phyloP scores from a whole-genome alignment of 208 protist species.

The Trypanosoma platydactyli region DNA sequence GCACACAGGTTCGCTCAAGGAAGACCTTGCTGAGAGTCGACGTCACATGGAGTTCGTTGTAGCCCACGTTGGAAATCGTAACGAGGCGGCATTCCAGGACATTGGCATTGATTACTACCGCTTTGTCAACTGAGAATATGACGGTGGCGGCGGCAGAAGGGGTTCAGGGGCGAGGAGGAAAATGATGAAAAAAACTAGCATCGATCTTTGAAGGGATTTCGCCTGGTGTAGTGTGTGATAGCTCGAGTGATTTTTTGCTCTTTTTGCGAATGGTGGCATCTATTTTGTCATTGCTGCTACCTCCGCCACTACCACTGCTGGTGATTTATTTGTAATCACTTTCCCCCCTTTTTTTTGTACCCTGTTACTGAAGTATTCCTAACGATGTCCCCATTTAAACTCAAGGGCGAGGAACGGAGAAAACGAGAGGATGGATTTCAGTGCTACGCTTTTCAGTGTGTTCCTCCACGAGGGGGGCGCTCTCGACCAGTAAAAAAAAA shows the following conservation, averaged over 20 bases:
- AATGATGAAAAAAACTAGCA: not conserved
- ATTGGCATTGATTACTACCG: slow-evolving; percentile 91
- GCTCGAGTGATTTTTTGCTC: too few species aligned
- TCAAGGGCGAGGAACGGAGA: not conserved
- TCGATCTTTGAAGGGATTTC: too few species aligned
- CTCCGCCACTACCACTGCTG: too few species aligned
- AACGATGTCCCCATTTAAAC: too few species aligned
- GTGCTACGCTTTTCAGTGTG: not conserved
- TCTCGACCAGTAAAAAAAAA: too few species aligned
- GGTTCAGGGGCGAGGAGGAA: not conserved
- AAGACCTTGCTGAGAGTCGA: slow-evolving; percentile 51
- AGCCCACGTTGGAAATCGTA: slow-evolving; percentile 70
- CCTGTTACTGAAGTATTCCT: too few species aligned
- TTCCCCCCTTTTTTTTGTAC: too few species aligned
- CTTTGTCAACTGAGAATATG: slow-evolving; percentile 55
- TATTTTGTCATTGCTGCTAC: too few species aligned
- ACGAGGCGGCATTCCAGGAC: slow-evolving; percentile 88
- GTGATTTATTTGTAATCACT: too few species aligned
- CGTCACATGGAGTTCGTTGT: slow-evolving; percentile 85
- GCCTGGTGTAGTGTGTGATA: too few species aligned
- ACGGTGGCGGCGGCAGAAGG: slow-evolving; percentile 6
- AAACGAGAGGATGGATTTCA: not conserved
- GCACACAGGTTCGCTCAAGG: slow-evolving; percentile 75
- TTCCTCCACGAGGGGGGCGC: not conserved
- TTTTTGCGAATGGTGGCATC: too few species aligned